Evolutionary conservation across 2,329 filamentous ascomycete species (phyloP).

Genomic region (Lecanosticta acicola): DNA sequence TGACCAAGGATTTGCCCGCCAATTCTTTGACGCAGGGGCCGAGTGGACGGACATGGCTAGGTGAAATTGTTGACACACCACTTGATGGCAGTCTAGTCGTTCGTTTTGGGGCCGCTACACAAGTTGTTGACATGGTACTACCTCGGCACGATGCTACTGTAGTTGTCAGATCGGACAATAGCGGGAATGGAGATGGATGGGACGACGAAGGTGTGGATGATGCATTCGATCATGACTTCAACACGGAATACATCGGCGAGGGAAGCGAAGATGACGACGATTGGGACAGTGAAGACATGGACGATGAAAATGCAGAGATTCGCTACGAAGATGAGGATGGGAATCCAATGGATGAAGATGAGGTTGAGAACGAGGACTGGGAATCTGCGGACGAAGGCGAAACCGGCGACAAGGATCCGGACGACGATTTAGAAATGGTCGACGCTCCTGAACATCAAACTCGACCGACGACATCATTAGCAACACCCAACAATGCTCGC

Average conservation of each 20-base stretch:
- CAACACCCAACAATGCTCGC: slow-evolving; percentile 13
- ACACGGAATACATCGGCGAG: slow-evolving; percentile 9
- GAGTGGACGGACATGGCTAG: slow-evolving; percentile 46
- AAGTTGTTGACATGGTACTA: slow-evolving; percentile 48
- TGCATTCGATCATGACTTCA: slow-evolving; percentile 34
- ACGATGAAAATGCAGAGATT: slow-evolving; percentile 21
- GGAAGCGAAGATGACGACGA: slow-evolving; percentile 33
- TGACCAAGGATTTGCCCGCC: slow-evolving; percentile 32
- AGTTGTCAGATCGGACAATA: slow-evolving; percentile 38
- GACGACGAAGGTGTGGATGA: slow-evolving; percentile 29
- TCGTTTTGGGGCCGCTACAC: slow-evolving; percentile 47
- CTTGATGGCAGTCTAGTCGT: slow-evolving; percentile 50
- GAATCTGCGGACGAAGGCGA: slow-evolving; percentile 32
- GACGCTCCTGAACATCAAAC: slow-evolving; percentile 20
- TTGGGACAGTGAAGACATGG: slow-evolving; percentile 26
- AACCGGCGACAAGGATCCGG: slow-evolving; percentile 14
- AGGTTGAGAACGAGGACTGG: slow-evolving; percentile 41
- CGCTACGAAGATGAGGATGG: slow-evolving; percentile 42
- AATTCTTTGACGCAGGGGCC: slow-evolving; percentile 4
- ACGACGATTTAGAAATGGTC: slow-evolving; percentile 18
- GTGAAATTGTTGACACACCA: slow-evolving; percentile 51
- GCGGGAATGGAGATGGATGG: slow-evolving; percentile 21
- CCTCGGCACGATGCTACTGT: slow-evolving; percentile 46
- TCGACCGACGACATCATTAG: slow-evolving; percentile 20
- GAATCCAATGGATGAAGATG: slow-evolving; percentile 38